Evolutionary conservation across 805 yeast genomes (phyloP), one percentile per base, ranked within the genome.

Genomic region (Tetrapisispora nanseiensis): DNA sequence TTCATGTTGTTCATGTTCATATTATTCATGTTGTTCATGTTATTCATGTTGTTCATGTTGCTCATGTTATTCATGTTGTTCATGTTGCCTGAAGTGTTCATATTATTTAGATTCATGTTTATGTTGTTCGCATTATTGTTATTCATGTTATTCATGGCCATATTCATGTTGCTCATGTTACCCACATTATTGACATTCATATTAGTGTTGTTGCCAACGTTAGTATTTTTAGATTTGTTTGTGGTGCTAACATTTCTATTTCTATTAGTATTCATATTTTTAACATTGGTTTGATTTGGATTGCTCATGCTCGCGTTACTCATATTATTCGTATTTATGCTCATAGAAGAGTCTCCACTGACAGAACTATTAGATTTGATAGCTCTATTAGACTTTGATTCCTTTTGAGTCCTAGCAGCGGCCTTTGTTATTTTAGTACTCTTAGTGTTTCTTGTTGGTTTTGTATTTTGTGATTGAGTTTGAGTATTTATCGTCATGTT

Each of bases 41-140:
- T n/a, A n/a, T n/a, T n/a, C n/a, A n/a, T n/a, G n/a, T 5, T 12
- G 13, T 26, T 26, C 13, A 26, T 26, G 13, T 26, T 26, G 13
- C 12, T n/a, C 29, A 26, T 26, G 29, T 26, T 26, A 26, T 26
- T 26, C 29, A 26, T n/a, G n/a, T n/a, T n/a, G n/a, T n/a, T n/a
- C n/a, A n/a, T n/a, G n/a, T n/a, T n/a, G n/a, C n/a, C n/a, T n/a
- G n/a, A n/a, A n/a, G 21, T 33, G 26, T 33, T 33, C 36, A 33
- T 33, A 13, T 20, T 20, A 18, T 30, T 32, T 9, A n/a, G n/a
- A n/a, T n/a, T n/a, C n/a, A 32, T 23, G 15, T 26, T 26, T 23
- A 35, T 24, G 18, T 26, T 35, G 9, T 16, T 45, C 39, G 48
- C 48, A 32, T 52, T 47, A 55, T 47, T 51, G 51, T 35, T 54